Evolutionary conservation across 129 eudicot genomes (phyloP), one percentile per base, ranked within the genome.

Genomic region (carrot (Daucus carota)): DNA sequence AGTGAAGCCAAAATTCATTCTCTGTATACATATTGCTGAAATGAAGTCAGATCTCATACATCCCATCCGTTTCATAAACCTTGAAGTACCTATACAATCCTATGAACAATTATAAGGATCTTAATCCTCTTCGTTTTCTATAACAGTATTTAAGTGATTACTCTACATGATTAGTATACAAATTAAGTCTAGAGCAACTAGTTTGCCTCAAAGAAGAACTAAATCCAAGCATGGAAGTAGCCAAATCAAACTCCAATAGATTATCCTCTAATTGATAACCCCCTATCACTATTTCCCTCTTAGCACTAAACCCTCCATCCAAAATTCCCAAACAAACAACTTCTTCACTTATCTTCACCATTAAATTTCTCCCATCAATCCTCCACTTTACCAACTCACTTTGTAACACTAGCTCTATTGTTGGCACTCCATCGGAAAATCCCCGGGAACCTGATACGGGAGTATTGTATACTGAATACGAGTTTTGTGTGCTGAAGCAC

Each of bases 331-430:
- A 88, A 77, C 97, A 93, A 85, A 82, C 80, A 52, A 86, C 89
- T 28, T 83, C 82, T 76, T 91, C 91, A 83, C 87, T 84, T 62
- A 89, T 87, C 7, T 76, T 36, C 45, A 91, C 96, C 90, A 93
- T 82, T 77, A 76, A 87, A 73, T 93, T 90, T 81, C 85, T 57
- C 47, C 87, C 78, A 12, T 79, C 54, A 2, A 93, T 83, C 86
- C 68, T 84, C 98, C 98, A 91, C 83, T 87, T 86, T 16, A 91
- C 97, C 85, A 89, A 14, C 50, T 84, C 96, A 82, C 98, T 89
- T 76, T 91, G 97, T 82, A 93, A 73, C 76, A 81, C 90, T 62
- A 93, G 77, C 60, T 93, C 96, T 22, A 93, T 82, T 26, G 48
- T 77, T 11, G 98, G 97, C 76, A 75, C 90, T 6, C 5, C 67